Base-by-base conservation (phyloP, 495 filamentous ascomycete species). In the Peziza echinospora region DNA sequence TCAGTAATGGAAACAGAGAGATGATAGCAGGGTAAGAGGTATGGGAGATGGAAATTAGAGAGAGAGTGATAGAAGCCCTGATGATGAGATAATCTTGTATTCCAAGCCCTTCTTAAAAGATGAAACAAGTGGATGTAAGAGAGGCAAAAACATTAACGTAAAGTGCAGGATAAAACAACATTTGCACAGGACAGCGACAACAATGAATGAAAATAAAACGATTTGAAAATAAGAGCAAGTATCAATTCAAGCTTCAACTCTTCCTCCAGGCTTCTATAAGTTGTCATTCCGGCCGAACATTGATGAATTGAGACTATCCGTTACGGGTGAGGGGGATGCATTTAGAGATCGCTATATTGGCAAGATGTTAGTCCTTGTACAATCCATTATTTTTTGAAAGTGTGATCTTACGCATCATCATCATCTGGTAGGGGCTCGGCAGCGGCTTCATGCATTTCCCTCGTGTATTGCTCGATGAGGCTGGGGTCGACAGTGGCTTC, bases 391-490 rank as follows among this genome's bases (percentile, higher is more conserved):
- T 80, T 76, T 51, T 11, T 6, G 3, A 37, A 37, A 37, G 30
- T n/a, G n/a, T n/a, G 37, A 24, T 49, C 56, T 26, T 59, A 59
- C 56, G 82, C 73, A 54, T 93, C 86, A 52, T 94, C 87, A 73
- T 99, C 89, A 55, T 87, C 86, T 48, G 89, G 91, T 47, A 99
- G 80, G 54, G 91, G 86, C 76, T 78, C 71, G 21, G 72, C 51
- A 39, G 81, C 75, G 43, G 89, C 89, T 47, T 71, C 76, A 46
- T 73, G 63, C 82, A 99, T 92, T 72, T 99, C 89, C 62, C 76
- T 66, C 63, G 78, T 65, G 73, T 92, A 92, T 66, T 82, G 67
- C 49, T 72, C 65, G 56, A 96, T 72, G 49, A 92, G 77, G 19
- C 69, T 70, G 60, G 78, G 68, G 66, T 96, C 82, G 65, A 99